phyloP scores from a whole-genome alignment of 2,329 filamentous ascomycete species.

The Phaeomoniella chlamydospora region DNA sequence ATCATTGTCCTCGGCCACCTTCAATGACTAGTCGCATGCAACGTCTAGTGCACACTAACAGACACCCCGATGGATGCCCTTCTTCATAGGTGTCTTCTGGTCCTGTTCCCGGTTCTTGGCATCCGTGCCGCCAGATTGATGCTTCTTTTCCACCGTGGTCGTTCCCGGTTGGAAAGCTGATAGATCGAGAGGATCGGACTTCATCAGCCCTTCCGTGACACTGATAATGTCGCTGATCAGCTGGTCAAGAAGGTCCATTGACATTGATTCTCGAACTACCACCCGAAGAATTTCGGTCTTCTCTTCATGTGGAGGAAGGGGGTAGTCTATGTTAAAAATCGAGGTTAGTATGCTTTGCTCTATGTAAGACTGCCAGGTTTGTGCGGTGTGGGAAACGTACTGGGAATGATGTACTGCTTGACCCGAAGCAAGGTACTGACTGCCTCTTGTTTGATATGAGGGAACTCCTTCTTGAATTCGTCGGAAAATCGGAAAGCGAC shows the following conservation, averaged over 20 bases:
- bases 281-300: constrained; percentile 52
- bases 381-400: constrained; percentile 17
- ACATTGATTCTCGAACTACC: constrained; percentile 53
- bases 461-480: constrained; percentile 44
- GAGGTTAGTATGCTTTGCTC: too few relatives aligned
- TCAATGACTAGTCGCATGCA: too few relatives aligned
- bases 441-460: constrained; percentile 49
- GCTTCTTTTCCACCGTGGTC: constrained; percentile 26
- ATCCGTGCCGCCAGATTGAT: constrained; percentile 19
- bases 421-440: constrained; percentile 48
- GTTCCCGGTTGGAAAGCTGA: constrained; percentile 28
- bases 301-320: constrained; percentile 47
- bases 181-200: constrained; percentile 36
- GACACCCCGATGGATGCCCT: constrained; percentile 33
- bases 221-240: constrained; percentile 46
- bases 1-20: too few relatives aligned
- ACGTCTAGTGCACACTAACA: too few relatives aligned
- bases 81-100: constrained; percentile 26
- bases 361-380: too few relatives aligned
- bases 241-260: constrained; percentile 50
- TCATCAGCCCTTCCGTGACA: constrained; percentile 48
- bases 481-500: constrained; percentile 53
- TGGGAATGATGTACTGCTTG: constrained; percentile 58
- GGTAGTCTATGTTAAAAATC: constrained; percentile 48
- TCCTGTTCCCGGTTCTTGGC: constrained; percentile 26